These are phyloP conservation scores for Aspergillus caelatus DNA, from an alignment of 2,329 filamentous ascomycete genomes.

Conservation along the genomic window DNA sequence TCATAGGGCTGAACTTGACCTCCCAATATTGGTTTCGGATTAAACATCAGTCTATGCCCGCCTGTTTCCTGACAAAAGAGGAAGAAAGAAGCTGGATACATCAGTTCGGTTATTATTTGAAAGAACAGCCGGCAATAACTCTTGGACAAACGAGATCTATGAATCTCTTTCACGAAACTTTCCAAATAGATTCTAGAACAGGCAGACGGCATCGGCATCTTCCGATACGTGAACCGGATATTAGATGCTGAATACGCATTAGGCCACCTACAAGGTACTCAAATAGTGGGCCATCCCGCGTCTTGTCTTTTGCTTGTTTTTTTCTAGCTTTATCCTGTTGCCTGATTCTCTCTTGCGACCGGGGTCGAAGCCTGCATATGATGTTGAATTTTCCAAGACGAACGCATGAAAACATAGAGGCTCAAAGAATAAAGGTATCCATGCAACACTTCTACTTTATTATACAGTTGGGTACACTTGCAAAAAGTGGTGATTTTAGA, in stretches of 20 bases:
- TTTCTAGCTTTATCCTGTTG: background rate
- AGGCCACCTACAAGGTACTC: background rate
- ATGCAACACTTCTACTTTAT: fast-evolving
- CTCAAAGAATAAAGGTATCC: background rate
- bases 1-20: background rate
- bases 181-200: background rate
- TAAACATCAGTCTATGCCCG: background rate
- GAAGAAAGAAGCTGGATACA: background rate
- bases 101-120: too few species aligned
- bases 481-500: background rate
- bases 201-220: background rate
- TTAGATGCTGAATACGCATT: background rate
- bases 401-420: background rate
- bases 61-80: background rate
- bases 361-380: background rate
- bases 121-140: background rate
- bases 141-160: background rate
- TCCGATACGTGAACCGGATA: background rate
- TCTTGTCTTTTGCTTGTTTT: background rate
- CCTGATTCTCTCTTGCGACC: background rate
- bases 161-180: background rate
- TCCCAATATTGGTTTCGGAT: background rate
- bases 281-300: background rate
- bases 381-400: background rate
- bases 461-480: background rate